Conservation (phyloP, 169 alveolate genomes). For the Plasmodium malariae region DNA sequence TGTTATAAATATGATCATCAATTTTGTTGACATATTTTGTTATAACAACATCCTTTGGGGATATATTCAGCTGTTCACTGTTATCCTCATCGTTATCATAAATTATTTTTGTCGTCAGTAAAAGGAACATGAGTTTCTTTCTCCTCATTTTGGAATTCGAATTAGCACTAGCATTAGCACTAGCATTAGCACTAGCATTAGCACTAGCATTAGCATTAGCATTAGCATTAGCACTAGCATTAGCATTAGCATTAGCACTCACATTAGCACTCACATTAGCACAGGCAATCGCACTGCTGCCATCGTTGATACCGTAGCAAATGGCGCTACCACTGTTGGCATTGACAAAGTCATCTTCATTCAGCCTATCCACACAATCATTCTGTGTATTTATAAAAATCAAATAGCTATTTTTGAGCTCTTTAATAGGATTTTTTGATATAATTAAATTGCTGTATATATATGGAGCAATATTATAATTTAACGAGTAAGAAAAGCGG, state of each 20-base stretch:
- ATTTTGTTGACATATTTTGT: conserved; percentile 41
- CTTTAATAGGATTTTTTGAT: conserved; percentile 62
- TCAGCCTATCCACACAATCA: not conserved
- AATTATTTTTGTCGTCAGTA: conserved; percentile 27
- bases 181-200: not conserved
- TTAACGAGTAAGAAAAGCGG: conserved; percentile 34
- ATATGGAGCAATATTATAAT: conserved; percentile 62
- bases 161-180: too few relatives aligned
- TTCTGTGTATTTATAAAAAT: conserved; percentile 50
- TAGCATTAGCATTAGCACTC: not conserved
- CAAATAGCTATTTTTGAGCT: conserved; percentile 55
- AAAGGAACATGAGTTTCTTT: conserved; percentile 25
- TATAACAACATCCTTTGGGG: conserved; percentile 31
- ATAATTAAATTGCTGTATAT: conserved; percentile 19
- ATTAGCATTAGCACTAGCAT: not conserved
- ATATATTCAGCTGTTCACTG: conserved; percentile 10
- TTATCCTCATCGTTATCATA: conserved; percentile 33
- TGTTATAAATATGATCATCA: conserved; percentile 13
- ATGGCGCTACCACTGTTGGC: not conserved
- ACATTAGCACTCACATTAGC: too few relatives aligned
- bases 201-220: not conserved
- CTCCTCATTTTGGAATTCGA: conserved; percentile 11
- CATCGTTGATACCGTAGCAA: too few relatives aligned
- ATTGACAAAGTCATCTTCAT: not conserved
- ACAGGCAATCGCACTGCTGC: too few relatives aligned